Base-by-base conservation (phyloP, 352 stramenopile genomes). In the Phytophthora ramorum region DNA sequence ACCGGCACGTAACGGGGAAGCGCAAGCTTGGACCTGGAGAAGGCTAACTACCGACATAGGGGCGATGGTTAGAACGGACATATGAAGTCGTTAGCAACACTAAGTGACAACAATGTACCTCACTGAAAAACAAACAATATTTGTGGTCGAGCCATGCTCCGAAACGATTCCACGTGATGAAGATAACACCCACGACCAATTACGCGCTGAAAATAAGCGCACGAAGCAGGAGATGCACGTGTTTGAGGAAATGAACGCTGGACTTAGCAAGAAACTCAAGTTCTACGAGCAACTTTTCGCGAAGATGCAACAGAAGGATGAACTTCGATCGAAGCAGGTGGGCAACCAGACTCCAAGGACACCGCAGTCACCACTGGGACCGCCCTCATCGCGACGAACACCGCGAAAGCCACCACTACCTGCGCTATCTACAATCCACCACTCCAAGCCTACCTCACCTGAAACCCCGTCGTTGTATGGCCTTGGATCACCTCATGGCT, bases 261-360 rank as follows among this genome's bases (percentile, higher is more conserved):
- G 57, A 0, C 48, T 91, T n/a, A 90, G 75, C 56, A 80, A 84
- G 51, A 88, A 85, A 35, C 51, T 91, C 26, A 81, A 80, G 38
- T 90, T 91, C 44, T 91, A 88, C 63, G 79, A 90, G 34, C 79
- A 90, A 32, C 52, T 91, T 13, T 85, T 91, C 26, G 66, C 72
- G 2, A 88, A 85, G 44, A 84, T 90, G 75, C 78, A 90, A 63
- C 67, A 78, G 8, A 62, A 84, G 30, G 75, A 90, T 24, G 63
- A 75, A 7, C 71, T 80, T 16, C 37, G 50, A 19, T 26, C 38
- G 5, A 76, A 71, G 20, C 52, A 66, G 32, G 17, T 44, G 0
- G 48, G 51, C 14, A 72, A 66, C 41, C 68, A 69, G 37, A 38
- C 35, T 1, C 49, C 66, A 19, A 58, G 37, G 26, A 69, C 56